Conservation (phyloP, 2,329 filamentous ascomycete species). For the Fusarium sp. region DNA sequence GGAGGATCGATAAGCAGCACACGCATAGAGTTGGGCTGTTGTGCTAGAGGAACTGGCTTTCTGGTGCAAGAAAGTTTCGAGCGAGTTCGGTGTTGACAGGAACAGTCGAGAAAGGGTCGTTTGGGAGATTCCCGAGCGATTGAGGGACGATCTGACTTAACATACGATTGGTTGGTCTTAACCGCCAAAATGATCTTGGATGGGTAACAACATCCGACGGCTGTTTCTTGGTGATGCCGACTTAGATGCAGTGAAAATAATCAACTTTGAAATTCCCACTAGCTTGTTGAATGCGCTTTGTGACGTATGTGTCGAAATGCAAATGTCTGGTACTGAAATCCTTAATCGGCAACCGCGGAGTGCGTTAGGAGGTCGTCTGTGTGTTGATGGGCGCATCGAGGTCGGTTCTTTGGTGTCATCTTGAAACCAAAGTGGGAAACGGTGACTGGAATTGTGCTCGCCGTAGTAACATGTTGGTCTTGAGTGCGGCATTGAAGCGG, state of each 20-base stretch:
- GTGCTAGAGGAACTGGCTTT: slow-evolving; percentile 5
- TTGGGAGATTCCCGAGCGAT: slow-evolving; percentile 22
- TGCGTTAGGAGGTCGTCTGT: background rate
- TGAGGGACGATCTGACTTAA: too few relatives aligned
- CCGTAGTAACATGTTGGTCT: too few relatives aligned
- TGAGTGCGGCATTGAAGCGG: too few relatives aligned
- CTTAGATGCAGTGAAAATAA: slow-evolving; percentile 2
- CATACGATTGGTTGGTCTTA: too few relatives aligned
- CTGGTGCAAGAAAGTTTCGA: slow-evolving; percentile 9
- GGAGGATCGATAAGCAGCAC: slow-evolving; percentile 10
- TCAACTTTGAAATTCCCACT: slow-evolving; percentile 18
- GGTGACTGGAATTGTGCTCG: background rate
- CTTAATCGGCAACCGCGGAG: background rate
- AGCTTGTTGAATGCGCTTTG: background rate
- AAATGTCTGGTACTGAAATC: background rate
- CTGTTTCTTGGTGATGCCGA: slow-evolving; percentile 10
- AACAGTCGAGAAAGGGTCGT: background rate
- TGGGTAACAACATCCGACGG: slow-evolving; percentile 27
- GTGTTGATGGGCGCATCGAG: background rate
- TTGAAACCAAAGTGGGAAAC: background rate
- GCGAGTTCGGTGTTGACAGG: background rate
- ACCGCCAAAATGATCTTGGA: background rate
- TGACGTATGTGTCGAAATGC: background rate
- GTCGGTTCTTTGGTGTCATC: background rate
- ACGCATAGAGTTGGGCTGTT: background rate